Evolutionary conservation across 176 grass and related monocot genomes (phyloP).

Genomic region (Pontederia crassipes): DNA sequence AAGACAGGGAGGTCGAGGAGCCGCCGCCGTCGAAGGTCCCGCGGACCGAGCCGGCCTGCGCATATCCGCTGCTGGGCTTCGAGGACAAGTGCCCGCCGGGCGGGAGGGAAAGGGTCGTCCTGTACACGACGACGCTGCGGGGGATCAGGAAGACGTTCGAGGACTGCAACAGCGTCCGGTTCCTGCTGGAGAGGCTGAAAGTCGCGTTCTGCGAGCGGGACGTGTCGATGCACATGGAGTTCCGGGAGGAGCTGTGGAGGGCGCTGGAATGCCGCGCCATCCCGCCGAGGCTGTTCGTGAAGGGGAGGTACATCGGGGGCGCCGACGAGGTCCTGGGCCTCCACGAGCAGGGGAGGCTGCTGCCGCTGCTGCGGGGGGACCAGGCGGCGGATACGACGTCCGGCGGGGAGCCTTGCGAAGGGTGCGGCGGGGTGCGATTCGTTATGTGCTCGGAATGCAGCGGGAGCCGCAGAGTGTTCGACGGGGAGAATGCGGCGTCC

Average conservation of each 20-base stretch:
- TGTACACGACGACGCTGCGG: constrained; percentile 67
- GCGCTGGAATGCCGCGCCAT: constrained; percentile 23
- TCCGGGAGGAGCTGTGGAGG: constrained; percentile 57
- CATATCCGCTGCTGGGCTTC: constrained; percentile 35
- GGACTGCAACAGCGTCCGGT: constrained; percentile 57
- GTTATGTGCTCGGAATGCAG: constrained; percentile 53
- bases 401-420: constrained; percentile 36
- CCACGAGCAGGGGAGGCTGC: constrained; percentile 45
- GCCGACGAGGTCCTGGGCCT: constrained; percentile 60
- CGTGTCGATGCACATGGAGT: constrained; percentile 65
- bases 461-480: constrained; percentile 70
- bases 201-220: constrained; percentile 64
- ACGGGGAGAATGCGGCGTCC: constrained; percentile 3
- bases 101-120: constrained; percentile 40
- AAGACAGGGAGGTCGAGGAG: not conserved
- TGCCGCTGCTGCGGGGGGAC: constrained; percentile 27
- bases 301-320: constrained; percentile 59
- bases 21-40: constrained; percentile 19
- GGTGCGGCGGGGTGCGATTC: constrained; percentile 61
- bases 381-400: not conserved
- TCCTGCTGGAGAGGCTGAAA: constrained; percentile 44
- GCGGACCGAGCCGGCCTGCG: constrained; percentile 5
- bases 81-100: constrained; percentile 47
- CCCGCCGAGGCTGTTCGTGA: constrained; percentile 67
- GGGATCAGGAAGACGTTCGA: constrained; percentile 75